Conservation (phyloP, 2,329 filamentous ascomycete species). For the Canariomyces notabilis region DNA sequence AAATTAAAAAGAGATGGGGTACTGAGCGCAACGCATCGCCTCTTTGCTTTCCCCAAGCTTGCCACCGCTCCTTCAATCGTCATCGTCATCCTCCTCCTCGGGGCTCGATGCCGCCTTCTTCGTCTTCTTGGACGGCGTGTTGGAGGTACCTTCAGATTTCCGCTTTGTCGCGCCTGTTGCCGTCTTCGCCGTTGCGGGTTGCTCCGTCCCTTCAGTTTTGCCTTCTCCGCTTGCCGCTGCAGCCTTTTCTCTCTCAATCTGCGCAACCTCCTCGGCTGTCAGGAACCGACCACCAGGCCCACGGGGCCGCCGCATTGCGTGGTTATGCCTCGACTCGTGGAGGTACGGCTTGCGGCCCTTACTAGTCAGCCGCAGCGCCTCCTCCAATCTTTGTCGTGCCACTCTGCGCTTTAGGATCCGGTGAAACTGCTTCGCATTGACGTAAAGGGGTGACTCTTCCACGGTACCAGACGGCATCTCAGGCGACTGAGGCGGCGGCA, state of each 20-base stretch:
- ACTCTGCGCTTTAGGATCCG: slow-evolving; percentile 92
- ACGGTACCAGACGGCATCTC: slow-evolving; percentile 68
- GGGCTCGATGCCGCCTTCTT: slow-evolving; percentile 38
- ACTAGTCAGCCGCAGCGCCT: slow-evolving; percentile 82
- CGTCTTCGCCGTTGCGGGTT: slow-evolving; percentile 24
- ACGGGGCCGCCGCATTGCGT: slow-evolving; percentile 91
- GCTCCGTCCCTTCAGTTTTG: slow-evolving; percentile 23
- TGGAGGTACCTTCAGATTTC: slow-evolving; percentile 50
- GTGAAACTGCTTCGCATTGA: slow-evolving; percentile 98
- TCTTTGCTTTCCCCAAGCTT: slow-evolving; percentile 5
- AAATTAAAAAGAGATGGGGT: slow-evolving; percentile 23
- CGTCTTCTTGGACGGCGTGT: slow-evolving; percentile 48
- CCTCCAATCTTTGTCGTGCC: slow-evolving; percentile 87
- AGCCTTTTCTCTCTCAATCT: slow-evolving; percentile 67
- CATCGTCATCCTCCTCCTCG: slow-evolving; percentile 35
- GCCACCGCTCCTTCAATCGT: slow-evolving; percentile 17
- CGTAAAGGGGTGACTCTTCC: slow-evolving; percentile 92
- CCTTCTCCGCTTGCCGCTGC: slow-evolving; percentile 31
- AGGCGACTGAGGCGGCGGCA: slow-evolving; percentile 68
- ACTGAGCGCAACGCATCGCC: slow-evolving; percentile 20
- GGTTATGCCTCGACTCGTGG: slow-evolving; percentile 95
- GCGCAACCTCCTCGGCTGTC: slow-evolving; percentile 91
- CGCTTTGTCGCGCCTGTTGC: slow-evolving; percentile 49
- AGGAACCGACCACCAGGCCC: slow-evolving; percentile 93
- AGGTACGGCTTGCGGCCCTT: slow-evolving; percentile 96